Evolutionary conservation across 352 stramenopile species (phyloP).

Genomic region (Plasmopara viticola): DNA sequence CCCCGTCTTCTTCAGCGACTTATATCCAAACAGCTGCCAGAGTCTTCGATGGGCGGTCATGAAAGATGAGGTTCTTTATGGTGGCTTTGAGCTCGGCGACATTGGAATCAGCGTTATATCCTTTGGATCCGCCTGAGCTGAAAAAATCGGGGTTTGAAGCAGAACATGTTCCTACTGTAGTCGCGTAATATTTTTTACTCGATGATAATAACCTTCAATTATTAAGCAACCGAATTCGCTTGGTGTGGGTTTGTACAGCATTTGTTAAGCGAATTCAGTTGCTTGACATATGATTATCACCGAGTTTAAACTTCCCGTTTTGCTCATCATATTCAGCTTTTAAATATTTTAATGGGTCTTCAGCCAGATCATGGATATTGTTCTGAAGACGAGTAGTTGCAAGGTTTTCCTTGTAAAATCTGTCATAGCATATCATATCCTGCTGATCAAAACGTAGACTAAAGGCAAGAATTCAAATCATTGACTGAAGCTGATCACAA

Average conservation of each 20-base stretch:
- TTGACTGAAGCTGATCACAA: slow-evolving; percentile 8
- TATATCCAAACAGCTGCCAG: slow-evolving; percentile 4
- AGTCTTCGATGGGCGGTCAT: neutral
- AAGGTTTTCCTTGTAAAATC: slow-evolving; percentile 7
- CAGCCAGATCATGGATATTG: too few species aligned
- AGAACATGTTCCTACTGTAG: slow-evolving; percentile 7
- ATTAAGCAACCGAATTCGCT: too few species aligned
- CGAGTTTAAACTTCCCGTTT: neutral
- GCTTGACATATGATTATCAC: slow-evolving; percentile 1
- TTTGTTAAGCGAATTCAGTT: slow-evolving; percentile 8
- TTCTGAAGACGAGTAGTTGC: slow-evolving; percentile 8
- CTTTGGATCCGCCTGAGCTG: slow-evolving; percentile 12
- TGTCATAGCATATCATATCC: slow-evolving; percentile 16
- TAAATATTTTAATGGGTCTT: slow-evolving; percentile 5
- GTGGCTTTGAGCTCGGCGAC: slow-evolving; percentile 13
- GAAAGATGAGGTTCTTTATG: slow-evolving; percentile 11
- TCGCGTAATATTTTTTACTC: too few species aligned
- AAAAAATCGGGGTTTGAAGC: slow-evolving; percentile 1
- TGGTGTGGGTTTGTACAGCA: too few species aligned
- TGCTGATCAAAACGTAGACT: slow-evolving; percentile 8
- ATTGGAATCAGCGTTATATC: slow-evolving; percentile 15
- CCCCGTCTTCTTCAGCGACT: slow-evolving; percentile 4
- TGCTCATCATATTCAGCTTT: slow-evolving; percentile 5
- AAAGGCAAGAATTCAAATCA: slow-evolving; percentile 7
- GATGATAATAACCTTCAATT: too few species aligned